Conservation (phyloP, 306 rosid species). For the Arachis stenosperma region DNA sequence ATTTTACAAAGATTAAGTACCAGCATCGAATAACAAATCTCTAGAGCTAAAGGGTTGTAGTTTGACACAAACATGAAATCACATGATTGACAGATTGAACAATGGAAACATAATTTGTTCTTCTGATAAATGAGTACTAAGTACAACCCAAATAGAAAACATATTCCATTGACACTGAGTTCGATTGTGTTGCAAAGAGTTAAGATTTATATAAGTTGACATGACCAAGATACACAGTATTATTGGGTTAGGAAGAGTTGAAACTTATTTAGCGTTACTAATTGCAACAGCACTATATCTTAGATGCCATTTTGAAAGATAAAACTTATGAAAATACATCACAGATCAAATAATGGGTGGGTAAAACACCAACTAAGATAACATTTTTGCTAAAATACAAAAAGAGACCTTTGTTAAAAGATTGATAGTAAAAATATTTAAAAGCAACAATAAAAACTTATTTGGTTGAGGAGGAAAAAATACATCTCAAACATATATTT, state of each 20-base stretch:
- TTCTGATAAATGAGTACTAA: not conserved
- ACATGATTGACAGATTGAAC: slow-evolving; percentile 11
- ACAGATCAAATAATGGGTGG: not conserved
- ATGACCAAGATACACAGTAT: slow-evolving; percentile 11
- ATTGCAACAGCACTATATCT: slow-evolving; percentile 3
- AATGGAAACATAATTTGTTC: slow-evolving; percentile 18
- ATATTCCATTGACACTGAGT: not conserved
- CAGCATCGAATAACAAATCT: slow-evolving; percentile 30
- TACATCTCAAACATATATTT: too few relatives aligned
- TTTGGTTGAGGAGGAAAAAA: too few relatives aligned
- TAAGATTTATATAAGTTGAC: not conserved
- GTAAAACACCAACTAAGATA: not conserved
- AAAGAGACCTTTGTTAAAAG: too few relatives aligned
- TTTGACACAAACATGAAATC: slow-evolving; percentile 25
- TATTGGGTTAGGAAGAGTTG: not conserved
- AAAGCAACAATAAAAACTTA: too few relatives aligned
- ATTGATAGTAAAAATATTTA: too few relatives aligned
- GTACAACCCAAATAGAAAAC: not conserved
- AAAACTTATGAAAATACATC: not conserved
- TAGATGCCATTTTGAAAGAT: slow-evolving; percentile 3
- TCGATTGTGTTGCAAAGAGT: not conserved
- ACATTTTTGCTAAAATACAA: too few relatives aligned
- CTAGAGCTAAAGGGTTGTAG: slow-evolving; percentile 11
- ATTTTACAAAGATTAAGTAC: slow-evolving; percentile 39
- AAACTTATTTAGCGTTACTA: not conserved